Base-by-base conservation (phyloP, 2,329 filamentous ascomycete genomes). In the Truncatella angustata region DNA sequence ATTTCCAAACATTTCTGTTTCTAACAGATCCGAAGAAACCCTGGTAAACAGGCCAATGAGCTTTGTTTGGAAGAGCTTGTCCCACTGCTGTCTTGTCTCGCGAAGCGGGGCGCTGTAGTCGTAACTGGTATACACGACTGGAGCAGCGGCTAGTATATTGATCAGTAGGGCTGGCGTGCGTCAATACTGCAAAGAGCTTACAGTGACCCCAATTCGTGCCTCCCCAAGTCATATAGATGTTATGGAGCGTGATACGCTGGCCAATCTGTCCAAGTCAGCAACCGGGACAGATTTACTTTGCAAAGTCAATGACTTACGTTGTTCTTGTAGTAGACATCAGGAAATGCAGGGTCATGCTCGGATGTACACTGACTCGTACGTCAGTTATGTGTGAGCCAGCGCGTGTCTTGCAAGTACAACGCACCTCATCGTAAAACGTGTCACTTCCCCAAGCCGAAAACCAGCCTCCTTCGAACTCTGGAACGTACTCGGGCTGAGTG, bases 301-400 rank as follows among this genome's bases (percentile, higher is more conserved):
- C 16, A n/a, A 11, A n/a, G 3, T 4, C 10, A 14, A 6, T 26
- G 10, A 18, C 52, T n/a, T n/a, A 51, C 52, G 48, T 80, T 76
- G 56, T 80, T 78, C 60, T 81, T 81, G 60, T 81, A 82, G 51
- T 78, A 82, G 1, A 82, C 73, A 62, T 81, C 77, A 1, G 77
- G 71, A 60, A 79, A 81, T 11, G 71, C 71, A 0, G 72, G 70
- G 10, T 67, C 65, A 49, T 76, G 44, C 26, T 53, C 51, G 1
- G 48, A 32, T 5, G 21, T 39, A 16, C 40, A 45, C 34, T 52
- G n/a, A n/a, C n/a, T n/a, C n/a, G n/a, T n/a, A n/a, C n/a, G n/a
- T n/a, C n/a, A n/a, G n/a, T n/a, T n/a, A n/a, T n/a, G n/a, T n/a
- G n/a, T n/a, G n/a, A n/a, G n/a, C n/a, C n/a, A n/a, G n/a, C n/a